These are phyloP conservation scores for Lasiodiplodia sp. DNA, from an alignment of 2,329 filamentous ascomycete genomes.

Conservation along the genomic window DNA sequence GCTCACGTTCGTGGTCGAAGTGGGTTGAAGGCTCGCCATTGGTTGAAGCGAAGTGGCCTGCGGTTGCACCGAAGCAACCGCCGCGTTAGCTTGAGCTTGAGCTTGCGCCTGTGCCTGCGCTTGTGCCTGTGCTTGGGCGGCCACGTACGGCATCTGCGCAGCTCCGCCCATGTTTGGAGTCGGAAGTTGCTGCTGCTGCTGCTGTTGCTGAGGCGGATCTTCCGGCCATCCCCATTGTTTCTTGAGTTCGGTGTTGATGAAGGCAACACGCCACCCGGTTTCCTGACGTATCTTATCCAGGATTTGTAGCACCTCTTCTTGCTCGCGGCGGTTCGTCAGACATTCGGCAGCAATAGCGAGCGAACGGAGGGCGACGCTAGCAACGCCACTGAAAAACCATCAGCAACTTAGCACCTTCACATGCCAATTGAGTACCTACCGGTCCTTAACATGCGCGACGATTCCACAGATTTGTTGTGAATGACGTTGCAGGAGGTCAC, in stretches of 20 bases:
- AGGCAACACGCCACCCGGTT: constrained; percentile 79
- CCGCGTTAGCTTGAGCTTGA: background rate
- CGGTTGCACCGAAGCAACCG: constrained; percentile 19
- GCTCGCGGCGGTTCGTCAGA: constrained; percentile 72
- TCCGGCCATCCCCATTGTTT: constrained; percentile 79
- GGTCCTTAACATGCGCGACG: constrained; percentile 81
- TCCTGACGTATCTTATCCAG: constrained; percentile 77
- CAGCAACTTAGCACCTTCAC: constrained; percentile 19
- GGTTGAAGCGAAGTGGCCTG: constrained; percentile 27
- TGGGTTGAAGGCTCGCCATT: constrained; percentile 4
- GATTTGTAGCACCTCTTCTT: constrained; percentile 80
- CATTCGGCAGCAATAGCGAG: constrained; percentile 79
- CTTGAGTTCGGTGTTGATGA: constrained; percentile 75
- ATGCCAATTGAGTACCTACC: constrained; percentile 48
- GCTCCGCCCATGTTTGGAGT: constrained; percentile 32
- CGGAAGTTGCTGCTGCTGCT: constrained; percentile 34
- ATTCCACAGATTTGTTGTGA: constrained; percentile 90
- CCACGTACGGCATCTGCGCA: constrained; percentile 20
- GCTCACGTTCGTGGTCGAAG: background rate
- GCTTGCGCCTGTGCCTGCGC: constrained; percentile 7
- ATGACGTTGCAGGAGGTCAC: constrained; percentile 73
- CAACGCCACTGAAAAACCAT: constrained; percentile 65
- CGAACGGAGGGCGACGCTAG: constrained; percentile 79
- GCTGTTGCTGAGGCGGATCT: constrained; percentile 46
- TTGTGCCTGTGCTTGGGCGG: constrained; percentile 3